These are phyloP conservation scores for Ophiorrhiza pumila DNA, from an alignment of 257 asterid genomes.

Conservation along the genomic window DNA sequence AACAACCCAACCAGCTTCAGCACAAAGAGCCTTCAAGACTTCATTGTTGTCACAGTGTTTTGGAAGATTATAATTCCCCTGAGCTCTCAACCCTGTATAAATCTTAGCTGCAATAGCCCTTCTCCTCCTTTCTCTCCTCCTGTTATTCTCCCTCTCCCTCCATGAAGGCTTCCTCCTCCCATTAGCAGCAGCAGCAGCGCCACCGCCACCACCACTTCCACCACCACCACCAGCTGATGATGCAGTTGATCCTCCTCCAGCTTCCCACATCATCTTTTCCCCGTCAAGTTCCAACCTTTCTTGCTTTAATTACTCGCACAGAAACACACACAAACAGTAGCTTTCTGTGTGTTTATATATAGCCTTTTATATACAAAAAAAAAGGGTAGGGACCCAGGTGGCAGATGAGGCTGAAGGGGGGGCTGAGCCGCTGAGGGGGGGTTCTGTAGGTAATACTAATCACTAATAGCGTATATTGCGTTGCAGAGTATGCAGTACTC, in stretches of 20 bases:
- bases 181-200: constrained; percentile 23
- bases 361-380: background rate
- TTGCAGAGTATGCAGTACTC: constrained; percentile 41
- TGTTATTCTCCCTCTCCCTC: constrained; percentile 93
- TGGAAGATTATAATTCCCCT: constrained; percentile 87
- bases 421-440: constrained; percentile 1
- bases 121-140: constrained; percentile 95
- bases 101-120: constrained; percentile 96
- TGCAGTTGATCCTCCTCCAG: constrained; percentile 68
- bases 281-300: constrained; percentile 1
- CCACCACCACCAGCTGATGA: constrained; percentile 36
- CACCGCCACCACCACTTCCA: constrained; percentile 8
- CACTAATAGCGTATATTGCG: constrained; percentile 30
- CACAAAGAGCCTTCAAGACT: constrained; percentile 89
- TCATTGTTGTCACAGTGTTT: constrained; percentile 95
- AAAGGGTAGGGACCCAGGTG: constrained; percentile 20
- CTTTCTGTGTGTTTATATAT: constrained; percentile 9
- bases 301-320: background rate
- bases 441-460: background rate
- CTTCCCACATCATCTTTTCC: constrained; percentile 86
- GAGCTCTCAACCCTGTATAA: constrained; percentile 86
- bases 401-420: background rate
- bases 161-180: constrained; percentile 96
- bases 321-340: constrained; percentile 14
- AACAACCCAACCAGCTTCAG: constrained; percentile 96